Evolutionary conservation across 192 early-diverging fungal genomes (phyloP).

Genomic region (Martensiomyces pterosporus): DNA sequence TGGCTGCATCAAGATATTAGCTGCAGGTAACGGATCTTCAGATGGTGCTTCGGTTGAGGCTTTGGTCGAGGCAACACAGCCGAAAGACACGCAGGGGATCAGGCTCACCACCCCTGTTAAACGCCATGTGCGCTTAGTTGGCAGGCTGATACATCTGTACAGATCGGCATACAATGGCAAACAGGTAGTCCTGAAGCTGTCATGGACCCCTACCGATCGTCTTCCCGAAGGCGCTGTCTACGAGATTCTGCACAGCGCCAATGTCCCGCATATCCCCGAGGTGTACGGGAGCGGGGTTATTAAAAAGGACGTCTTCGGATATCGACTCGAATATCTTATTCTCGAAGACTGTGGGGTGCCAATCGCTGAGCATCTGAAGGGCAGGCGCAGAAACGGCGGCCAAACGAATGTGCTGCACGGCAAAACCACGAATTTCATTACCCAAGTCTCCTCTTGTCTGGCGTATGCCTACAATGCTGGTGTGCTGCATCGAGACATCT

Average conservation of each 20-base stretch:
- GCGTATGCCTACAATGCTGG: conserved; percentile 2
- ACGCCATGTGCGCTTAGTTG: neutral
- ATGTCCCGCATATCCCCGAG: conserved; percentile 3
- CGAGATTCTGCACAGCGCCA: neutral
- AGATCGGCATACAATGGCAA: neutral
- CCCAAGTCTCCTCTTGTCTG: conserved; percentile 1
- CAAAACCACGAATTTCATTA: too few species aligned
- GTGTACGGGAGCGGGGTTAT: conserved; percentile 12
- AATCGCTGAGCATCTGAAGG: neutral
- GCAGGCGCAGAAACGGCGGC: too few species aligned
- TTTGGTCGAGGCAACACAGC: too few species aligned
- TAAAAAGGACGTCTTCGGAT: conserved; percentile 11
- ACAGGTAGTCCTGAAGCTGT: conserved; percentile 13
- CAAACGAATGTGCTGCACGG: too few species aligned
- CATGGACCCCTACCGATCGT: conserved; percentile 1
- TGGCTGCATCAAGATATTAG: neutral
- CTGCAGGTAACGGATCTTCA: too few species aligned
- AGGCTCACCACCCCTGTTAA: neutral
- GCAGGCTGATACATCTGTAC: neutral
- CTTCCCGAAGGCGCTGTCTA: conserved; percentile 17
- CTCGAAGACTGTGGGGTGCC: conserved; percentile 13
- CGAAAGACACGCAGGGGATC: neutral
- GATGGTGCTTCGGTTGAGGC: too few species aligned
- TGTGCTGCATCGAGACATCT: conserved; percentile 25
- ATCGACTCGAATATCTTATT: conserved; percentile 12